Conservation (phyloP, 2,329 filamentous ascomycete genomes). For the Aureobasidium sp. region DNA sequence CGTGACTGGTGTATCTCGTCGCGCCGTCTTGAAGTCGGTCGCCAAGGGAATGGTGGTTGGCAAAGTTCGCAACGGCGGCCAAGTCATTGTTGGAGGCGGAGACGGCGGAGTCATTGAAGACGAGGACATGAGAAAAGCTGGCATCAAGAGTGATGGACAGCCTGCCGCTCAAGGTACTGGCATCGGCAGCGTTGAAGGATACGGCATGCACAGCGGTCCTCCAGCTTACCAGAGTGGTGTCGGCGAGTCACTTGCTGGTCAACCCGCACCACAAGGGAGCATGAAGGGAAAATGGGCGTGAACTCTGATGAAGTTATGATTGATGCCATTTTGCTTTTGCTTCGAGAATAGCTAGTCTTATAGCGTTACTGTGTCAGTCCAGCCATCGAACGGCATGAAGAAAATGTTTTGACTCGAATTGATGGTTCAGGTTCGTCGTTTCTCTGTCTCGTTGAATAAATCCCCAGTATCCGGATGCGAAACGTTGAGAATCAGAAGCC, state of each 20-base stretch:
- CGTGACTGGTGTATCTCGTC: conserved; percentile 81
- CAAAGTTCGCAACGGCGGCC: conserved; percentile 64
- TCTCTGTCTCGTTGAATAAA: too few relatives aligned
- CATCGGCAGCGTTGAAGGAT: conserved; percentile 2
- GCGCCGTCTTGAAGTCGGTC: conserved; percentile 86
- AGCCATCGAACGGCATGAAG: too few relatives aligned
- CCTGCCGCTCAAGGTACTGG: not conserved
- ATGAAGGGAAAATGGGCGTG: conserved; percentile 2
- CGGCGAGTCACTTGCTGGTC: conserved; percentile 9
- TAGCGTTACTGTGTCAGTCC: too few relatives aligned
- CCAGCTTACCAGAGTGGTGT: conserved; percentile 7
- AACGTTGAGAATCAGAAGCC: too few relatives aligned
- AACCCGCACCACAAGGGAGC: conserved; percentile 16
- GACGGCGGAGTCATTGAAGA: conserved; percentile 44
- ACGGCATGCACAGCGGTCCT: conserved; percentile 7
- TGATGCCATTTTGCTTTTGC: too few relatives aligned
- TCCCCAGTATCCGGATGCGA: too few relatives aligned
- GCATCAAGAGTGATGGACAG: conserved; percentile 8
- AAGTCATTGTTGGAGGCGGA: conserved; percentile 65
- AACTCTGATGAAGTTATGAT: not conserved
- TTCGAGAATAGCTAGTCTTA: too few relatives aligned
- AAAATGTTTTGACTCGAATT: too few relatives aligned
- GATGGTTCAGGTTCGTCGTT: too few relatives aligned
- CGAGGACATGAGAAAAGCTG: conserved; percentile 29
- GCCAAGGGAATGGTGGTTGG: conserved; percentile 95